A percentile compares a stretch with the other conserved stretches of the same genome.
phyloP scores from a whole-genome alignment of 164 flowering plant species.

The Macadamia tetraphylla region DNA sequence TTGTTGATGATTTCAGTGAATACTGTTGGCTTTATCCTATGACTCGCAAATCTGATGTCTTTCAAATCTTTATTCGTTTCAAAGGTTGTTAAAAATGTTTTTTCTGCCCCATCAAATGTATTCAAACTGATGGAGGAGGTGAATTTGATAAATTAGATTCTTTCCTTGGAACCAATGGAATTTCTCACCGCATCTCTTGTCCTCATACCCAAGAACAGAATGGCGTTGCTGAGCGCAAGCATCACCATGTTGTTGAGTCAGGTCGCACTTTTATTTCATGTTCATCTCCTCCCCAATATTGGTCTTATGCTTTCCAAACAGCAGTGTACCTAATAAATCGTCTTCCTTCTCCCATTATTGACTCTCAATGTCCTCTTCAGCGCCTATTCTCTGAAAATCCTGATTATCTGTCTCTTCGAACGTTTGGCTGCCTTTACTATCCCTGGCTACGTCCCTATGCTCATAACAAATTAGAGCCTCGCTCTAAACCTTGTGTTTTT shows the following conservation, averaged over 20 bases:
- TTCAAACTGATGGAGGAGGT: neutral
- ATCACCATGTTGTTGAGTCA: no score
- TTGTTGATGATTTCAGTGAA: no score
- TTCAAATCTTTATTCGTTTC: no score
- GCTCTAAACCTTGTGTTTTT: no score
- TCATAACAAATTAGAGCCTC: neutral
- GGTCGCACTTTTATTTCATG: no score
- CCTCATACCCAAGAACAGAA: neutral
- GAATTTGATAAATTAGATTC: neutral
- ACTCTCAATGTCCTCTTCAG: neutral
- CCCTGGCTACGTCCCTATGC: neutral
- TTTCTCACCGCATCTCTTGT: neutral
- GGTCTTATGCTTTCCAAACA: no score
- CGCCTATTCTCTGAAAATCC: neutral
- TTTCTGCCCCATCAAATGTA: no score
- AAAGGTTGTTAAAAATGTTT: no score
- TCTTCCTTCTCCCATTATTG: neutral
- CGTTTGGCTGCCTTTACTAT: neutral
- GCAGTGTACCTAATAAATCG: neutral
- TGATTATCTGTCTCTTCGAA: neutral
- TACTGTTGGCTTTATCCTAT: no score
- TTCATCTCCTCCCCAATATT: no score
- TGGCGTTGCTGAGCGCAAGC: no score
- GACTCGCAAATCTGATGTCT: no score
- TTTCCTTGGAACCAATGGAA: neutral